Base-by-base conservation (phyloP, 2,329 filamentous ascomycete genomes). In the Alternaria triticina region DNA sequence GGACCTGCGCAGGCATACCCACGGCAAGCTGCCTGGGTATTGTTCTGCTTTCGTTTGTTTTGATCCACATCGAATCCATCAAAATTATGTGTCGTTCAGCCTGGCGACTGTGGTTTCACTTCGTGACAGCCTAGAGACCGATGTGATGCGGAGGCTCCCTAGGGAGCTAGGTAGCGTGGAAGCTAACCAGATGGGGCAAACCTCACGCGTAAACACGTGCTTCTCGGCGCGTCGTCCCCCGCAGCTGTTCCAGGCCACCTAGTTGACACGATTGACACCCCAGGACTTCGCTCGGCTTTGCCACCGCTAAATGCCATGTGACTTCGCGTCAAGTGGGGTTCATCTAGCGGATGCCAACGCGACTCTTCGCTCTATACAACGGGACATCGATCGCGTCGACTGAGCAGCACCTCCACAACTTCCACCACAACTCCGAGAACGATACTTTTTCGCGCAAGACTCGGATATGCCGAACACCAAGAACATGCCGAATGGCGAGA, bases 401-500 rank as follows among this genome's bases (percentile, higher is more conserved):
- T 40, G 36, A 40, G 36, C 36, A 11, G 36, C n/a, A 40, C 36
- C n/a, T 40, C 36, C 36, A 40, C 36, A 40, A 9, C 36, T 11
- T 40, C 36, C 15, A 6, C 5, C 36, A 17, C 15, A 8, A 40
- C 15, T 40, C 36, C n/a, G 36, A 40, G n/a, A 40, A 9, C 36
- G 9, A 40, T 5, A 40, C 8, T 3, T n/a, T 40, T n/a, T 40
- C 36, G n/a, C 36, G n/a, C 36, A 17, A 40, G 36, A 40, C 36
- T 8, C n/a, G 17, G 36, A 40, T 3, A 40, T 40, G 36, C 36
- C 36, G 36, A 40, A 40, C 36, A 1, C 36, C n/a, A 40, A 40
- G 36, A n/a, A n/a, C 0, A 0, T 17, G 0, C 1, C 36, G 1
- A 1, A 40, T 40, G 36, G 15, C n/a, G n/a, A 3, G 15, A 40